Conservation (phyloP, 371 early-diverging fungal genomes). For the Mucor plumbeus region DNA sequence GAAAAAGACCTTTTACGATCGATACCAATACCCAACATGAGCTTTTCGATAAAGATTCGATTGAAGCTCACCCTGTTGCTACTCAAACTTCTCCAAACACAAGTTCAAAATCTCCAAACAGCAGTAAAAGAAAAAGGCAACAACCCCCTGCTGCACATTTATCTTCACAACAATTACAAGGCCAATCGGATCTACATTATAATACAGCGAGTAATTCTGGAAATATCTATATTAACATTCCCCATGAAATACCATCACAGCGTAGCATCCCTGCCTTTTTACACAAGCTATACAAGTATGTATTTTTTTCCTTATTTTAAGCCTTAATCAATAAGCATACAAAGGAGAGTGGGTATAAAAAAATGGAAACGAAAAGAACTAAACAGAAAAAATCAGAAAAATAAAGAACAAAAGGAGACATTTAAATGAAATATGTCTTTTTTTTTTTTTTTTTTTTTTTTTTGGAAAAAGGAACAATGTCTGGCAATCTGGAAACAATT, state of each 20-base stretch:
- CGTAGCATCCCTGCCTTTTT: conserved; percentile 82
- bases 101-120: background rate
- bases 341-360: background rate
- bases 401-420: background rate
- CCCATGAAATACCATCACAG: conserved; percentile 25
- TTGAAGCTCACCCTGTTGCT: background rate
- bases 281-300: conserved; percentile 82
- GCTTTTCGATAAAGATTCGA: background rate
- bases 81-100: background rate
- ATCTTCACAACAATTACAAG: too few species aligned
- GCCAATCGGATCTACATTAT: background rate
- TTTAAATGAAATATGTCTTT: background rate
- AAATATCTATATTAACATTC: background rate
- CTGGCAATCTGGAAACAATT: too few species aligned
- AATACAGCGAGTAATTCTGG: background rate
- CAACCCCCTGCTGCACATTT: background rate
- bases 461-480: too few species aligned
- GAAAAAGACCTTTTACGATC: background rate
- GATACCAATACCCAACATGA: background rate
- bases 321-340: background rate
- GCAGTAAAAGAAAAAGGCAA: background rate
- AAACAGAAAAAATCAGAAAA: conserved; percentile 13
- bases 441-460: too few species aligned
- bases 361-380: conserved; percentile 9
- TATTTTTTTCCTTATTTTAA: background rate